A percentile compares a stretch with the other conserved stretches of the same genome.
Evolutionary conservation across 2,329 filamentous ascomycete species (phyloP).

Genomic region (Ophiostoma sp.): DNA sequence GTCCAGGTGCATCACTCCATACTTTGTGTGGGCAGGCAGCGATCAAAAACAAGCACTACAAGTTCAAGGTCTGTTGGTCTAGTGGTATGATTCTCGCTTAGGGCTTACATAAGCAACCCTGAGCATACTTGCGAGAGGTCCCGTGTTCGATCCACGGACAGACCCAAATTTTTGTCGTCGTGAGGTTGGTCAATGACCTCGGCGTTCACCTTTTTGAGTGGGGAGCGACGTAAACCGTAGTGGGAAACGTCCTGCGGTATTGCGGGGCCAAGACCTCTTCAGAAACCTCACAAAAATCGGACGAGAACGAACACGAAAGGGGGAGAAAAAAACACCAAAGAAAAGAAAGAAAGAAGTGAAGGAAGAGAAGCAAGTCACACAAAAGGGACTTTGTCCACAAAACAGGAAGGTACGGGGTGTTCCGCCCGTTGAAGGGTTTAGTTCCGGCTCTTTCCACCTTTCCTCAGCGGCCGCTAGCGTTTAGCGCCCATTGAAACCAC

Average conservation of each 20-base stretch:
- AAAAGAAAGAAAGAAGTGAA: neutral
- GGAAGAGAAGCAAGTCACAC: neutral
- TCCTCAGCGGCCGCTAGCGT: conserved; percentile 13
- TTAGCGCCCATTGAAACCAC: conserved; percentile 16
- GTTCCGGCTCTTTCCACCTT: neutral
- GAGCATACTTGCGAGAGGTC: too few species aligned
- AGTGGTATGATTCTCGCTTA: too few species aligned
- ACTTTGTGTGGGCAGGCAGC: neutral
- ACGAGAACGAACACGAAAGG: neutral
- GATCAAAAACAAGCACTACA: neutral
- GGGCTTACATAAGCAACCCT: too few species aligned
- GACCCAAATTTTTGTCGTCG: too few species aligned
- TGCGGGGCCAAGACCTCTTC: neutral
- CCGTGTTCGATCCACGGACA: neutral
- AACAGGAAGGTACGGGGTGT: neutral
- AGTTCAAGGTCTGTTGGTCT: too few species aligned
- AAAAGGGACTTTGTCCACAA: neutral
- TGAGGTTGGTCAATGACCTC: too few species aligned
- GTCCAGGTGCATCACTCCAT: neutral
- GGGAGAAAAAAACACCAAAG: neutral
- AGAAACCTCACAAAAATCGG: neutral
- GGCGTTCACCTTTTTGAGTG: too few species aligned
- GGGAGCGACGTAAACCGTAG: too few species aligned
- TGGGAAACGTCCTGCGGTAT: neutral
- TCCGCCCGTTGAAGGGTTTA: neutral